Base-by-base conservation (phyloP, 768 basidiomycete species). In the Suillus hirtellus region DNA sequence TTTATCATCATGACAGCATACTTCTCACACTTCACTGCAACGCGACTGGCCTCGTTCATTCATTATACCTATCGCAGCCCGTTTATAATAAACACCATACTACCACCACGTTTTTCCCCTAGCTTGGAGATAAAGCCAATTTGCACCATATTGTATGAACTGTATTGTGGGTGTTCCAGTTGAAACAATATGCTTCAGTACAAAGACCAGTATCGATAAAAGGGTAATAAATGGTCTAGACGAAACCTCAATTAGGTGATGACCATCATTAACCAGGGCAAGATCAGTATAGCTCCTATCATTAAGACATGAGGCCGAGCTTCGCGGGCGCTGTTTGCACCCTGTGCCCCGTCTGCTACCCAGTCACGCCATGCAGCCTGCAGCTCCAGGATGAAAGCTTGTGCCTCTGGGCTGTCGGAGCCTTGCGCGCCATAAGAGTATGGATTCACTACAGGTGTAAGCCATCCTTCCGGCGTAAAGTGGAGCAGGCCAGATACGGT, bases 381-480 rank as follows among this genome's bases (percentile, higher is more conserved):
- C 75, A 95, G 80, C 69, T 87, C 81, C 6, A 95, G 72, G 12
- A 90, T 84, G 73, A 96, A 96, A 8, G 89, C 90, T 76, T 95
- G 82, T 0, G 81, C 87, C 73, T 96, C 94, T 2, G 93, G 84
- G 64, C 89, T 90, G 21, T 84, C 24, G 0, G 73, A 63, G 0
- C 89, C 88, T 64, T 83, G 63, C 1, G 65, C 12, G 0, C 78
- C 76, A 68, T 81, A 87, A 2, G 78, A 71, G 60, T 89, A 72
- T 0, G 94, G 93, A 69, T 96, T 79, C 3, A 90, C 90, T 19
- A 94, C 92, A 6, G 90, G 90, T 6, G 77, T 79, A 31, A 93
- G 75, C 86, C 89, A 90, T 3, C 90, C 88, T 44, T 86, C 76
- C 10, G 65, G n/a, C 0, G 80, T 81, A 65, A 91, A 82, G 68